Percentiles rank a stretch among this genome's conserved stretches.
These are phyloP conservation scores for Coniella vitis DNA, from an alignment of 2,329 filamentous ascomycete genomes.

Conservation along the genomic window DNA sequence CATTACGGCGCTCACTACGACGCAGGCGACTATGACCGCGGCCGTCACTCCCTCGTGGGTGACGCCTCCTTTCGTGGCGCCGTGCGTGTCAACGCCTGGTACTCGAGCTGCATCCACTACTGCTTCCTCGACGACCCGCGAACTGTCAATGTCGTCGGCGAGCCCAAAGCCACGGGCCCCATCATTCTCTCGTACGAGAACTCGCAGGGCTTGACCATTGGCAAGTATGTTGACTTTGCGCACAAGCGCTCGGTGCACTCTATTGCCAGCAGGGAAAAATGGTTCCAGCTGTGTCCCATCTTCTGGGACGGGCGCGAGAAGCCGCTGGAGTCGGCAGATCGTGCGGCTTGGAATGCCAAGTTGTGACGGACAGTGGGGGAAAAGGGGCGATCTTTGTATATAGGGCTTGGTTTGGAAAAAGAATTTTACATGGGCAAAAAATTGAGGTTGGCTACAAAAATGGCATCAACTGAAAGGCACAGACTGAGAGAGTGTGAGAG, in stretches of 20 bases:
- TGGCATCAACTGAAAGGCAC: too few species aligned
- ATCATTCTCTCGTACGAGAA: constrained; percentile 24
- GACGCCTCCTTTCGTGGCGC: constrained; percentile 47
- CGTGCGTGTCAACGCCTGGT: constrained; percentile 51
- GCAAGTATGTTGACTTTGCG: constrained; percentile 30
- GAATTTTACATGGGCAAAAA: too few species aligned
- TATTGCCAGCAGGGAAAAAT: constrained; percentile 30
- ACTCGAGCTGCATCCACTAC: constrained; percentile 50
- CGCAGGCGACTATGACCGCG: constrained; percentile 49
- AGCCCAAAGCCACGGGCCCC: constrained; percentile 17
- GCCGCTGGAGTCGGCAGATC: constrained; percentile 36
- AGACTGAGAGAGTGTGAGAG: too few species aligned
- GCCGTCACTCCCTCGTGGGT: constrained; percentile 53
- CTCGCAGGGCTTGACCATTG: constrained; percentile 24
- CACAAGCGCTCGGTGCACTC: constrained; percentile 32
- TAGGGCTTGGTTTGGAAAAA: too few species aligned
- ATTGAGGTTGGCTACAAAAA: too few species aligned
- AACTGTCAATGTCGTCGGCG: constrained; percentile 42
- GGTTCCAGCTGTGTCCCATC: constrained; percentile 38
- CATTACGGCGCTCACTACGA: constrained; percentile 53
- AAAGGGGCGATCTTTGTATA: background rate
- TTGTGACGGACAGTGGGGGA: too few species aligned
- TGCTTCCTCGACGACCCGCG: constrained; percentile 53
- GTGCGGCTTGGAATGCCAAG: constrained; percentile 40
- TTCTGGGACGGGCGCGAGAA: constrained; percentile 40